Conservation (phyloP, 1,139 yeast genomes). For the Protomyces inundatus region DNA sequence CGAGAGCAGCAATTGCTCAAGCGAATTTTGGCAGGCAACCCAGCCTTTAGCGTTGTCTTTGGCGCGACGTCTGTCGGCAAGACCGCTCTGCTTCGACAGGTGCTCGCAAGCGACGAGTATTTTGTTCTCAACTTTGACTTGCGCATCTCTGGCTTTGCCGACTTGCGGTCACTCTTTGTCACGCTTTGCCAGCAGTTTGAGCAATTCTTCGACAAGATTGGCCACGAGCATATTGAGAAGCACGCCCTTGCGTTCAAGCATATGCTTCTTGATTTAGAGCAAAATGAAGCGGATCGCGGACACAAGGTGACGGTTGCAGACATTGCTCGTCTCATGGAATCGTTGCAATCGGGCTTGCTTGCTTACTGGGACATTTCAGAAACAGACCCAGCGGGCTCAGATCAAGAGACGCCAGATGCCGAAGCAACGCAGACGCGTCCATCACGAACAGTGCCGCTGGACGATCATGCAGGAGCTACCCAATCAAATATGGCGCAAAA, state of each 20-base stretch:
- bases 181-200: slow-evolving; percentile 17
- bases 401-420: background rate
- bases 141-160: slow-evolving; percentile 20
- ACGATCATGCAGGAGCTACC: background rate
- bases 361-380: slow-evolving; percentile 11
- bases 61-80: slow-evolving; percentile 24
- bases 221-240: slow-evolving; percentile 1
- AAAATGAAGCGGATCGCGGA: slow-evolving; percentile 1
- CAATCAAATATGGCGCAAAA: background rate
- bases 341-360: slow-evolving; percentile 17
- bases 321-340: slow-evolving; percentile 19
- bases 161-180: slow-evolving; percentile 6
- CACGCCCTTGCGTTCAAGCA: slow-evolving; percentile 13
- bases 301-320: slow-evolving; percentile 19
- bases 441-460: background rate
- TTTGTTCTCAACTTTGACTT: slow-evolving; percentile 16
- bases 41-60: slow-evolving; percentile 17
- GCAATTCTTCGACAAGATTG: slow-evolving; percentile 5
- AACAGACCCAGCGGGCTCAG: background rate
- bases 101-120: slow-evolving; percentile 17
- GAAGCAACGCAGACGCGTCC: background rate
- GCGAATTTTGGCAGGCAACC: slow-evolving; percentile 3
- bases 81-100: slow-evolving; percentile 17
- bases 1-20: slow-evolving; percentile 9
- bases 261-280: slow-evolving; percentile 10